Conservation (phyloP, 2,329 filamentous ascomycete genomes). For the Beauveria pseudobassiana region DNA sequence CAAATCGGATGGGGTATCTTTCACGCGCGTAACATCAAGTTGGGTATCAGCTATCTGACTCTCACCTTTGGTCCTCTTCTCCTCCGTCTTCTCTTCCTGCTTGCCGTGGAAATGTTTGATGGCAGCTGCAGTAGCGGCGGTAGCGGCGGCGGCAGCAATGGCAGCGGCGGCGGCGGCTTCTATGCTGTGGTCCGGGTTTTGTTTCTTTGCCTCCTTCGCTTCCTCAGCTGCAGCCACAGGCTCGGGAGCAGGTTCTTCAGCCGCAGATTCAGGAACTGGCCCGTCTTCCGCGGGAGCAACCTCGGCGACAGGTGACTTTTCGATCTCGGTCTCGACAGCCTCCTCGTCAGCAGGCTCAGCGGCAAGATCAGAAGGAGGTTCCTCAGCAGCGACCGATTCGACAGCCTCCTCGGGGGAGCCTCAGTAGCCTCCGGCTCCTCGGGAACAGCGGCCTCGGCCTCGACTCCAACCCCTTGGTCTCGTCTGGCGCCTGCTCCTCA, state of each 20-base stretch:
- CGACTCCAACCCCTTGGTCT: not conserved
- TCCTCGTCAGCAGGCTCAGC: not conserved
- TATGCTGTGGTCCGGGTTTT: not conserved
- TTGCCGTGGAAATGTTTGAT: not conserved
- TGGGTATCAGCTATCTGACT: constrained; percentile 10
- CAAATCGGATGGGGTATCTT: constrained; percentile 9
- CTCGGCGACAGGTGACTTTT: constrained; percentile 2
- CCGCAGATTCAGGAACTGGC: not conserved
- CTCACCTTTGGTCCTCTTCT: constrained; percentile 19
- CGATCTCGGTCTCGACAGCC: not conserved
- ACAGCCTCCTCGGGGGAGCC: not conserved
- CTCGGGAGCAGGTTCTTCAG: not conserved
- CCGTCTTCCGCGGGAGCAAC: constrained; percentile 1
- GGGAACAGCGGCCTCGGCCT: not conserved
- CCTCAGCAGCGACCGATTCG: not conserved
- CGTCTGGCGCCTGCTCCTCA: not conserved
- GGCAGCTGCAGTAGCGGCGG: constrained; percentile 5
- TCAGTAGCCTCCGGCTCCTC: not conserved
- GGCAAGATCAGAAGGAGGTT: not conserved
- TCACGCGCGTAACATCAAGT: constrained; percentile 7
- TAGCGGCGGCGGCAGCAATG: not conserved
- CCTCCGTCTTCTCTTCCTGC: constrained; percentile 1
- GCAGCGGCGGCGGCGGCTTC: not conserved
- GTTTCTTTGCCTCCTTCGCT: not conserved
- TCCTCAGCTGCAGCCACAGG: not conserved